These are phyloP conservation scores for Stemphylium vesicarium DNA, from an alignment of 2,329 filamentous ascomycete genomes.

Conservation along the genomic window DNA sequence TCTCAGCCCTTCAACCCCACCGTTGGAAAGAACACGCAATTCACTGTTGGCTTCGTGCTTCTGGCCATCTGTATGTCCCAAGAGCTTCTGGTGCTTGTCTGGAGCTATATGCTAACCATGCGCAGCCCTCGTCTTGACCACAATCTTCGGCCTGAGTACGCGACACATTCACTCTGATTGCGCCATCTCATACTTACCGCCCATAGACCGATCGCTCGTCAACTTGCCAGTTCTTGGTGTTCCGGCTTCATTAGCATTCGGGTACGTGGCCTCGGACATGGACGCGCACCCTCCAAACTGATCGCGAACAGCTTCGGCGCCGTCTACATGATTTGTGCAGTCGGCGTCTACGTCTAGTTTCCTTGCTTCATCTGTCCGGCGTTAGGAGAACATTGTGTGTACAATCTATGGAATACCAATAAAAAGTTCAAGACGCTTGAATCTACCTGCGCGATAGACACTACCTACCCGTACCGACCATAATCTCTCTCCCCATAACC, in stretches of 20 bases:
- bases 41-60: slow-evolving; percentile 78
- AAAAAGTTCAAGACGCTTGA: slow-evolving; percentile 36
- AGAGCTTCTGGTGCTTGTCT: slow-evolving; percentile 12
- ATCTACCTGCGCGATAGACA: slow-evolving; percentile 11
- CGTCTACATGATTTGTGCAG: slow-evolving; percentile 98
- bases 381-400: slow-evolving; percentile 33
- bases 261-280: slow-evolving; percentile 64
- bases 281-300: background rate
- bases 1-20: slow-evolving; percentile 82
- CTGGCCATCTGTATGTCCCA: slow-evolving; percentile 66
- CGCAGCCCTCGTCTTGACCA: slow-evolving; percentile 70
- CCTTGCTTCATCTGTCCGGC: slow-evolving; percentile 32
- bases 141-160: slow-evolving; percentile 85
- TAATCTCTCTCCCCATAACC: background rate
- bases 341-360: slow-evolving; percentile 92
- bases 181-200: slow-evolving; percentile 58
- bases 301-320: slow-evolving; percentile 75
- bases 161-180: slow-evolving; percentile 1
- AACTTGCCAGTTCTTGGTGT: slow-evolving; percentile 80
- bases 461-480: background rate
- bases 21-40: slow-evolving; percentile 82
- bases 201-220: slow-evolving; percentile 77
- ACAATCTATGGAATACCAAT: slow-evolving; percentile 51
- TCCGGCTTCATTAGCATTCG: slow-evolving; percentile 86
- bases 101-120: slow-evolving; percentile 35